Evolutionary conservation across 2,329 filamentous ascomycete species (phyloP).

Genomic region (Penicillium digitatum): DNA sequence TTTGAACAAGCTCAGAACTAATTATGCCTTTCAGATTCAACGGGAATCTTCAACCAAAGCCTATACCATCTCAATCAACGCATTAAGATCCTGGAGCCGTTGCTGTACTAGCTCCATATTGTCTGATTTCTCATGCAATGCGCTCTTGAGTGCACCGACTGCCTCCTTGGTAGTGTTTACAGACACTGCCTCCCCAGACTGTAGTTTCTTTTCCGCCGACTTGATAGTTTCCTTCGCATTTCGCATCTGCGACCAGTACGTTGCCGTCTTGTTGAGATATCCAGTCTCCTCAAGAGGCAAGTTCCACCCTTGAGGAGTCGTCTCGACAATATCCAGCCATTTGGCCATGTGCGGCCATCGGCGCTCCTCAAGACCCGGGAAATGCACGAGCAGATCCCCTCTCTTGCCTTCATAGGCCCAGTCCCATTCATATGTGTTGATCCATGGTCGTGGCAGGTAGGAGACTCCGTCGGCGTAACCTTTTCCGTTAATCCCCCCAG

Average conservation of each 20-base stretch:
- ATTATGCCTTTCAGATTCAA: not conserved
- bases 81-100: not conserved
- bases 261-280: constrained; percentile 15
- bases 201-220: not conserved
- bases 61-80: not conserved
- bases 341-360: constrained; percentile 26
- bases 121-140: not conserved
- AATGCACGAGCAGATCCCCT: constrained; percentile 32
- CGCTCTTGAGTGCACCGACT: not conserved
- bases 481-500: constrained; percentile 12
- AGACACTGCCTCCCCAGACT: not conserved
- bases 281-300: constrained; percentile 22
- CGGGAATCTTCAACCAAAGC: not conserved
- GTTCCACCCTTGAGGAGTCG: constrained; percentile 20
- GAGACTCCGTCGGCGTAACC: constrained; percentile 16
- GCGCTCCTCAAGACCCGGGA: constrained; percentile 26
- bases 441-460: constrained; percentile 26
- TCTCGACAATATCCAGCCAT: constrained; percentile 26
- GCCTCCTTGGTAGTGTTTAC: not conserved
- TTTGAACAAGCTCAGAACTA: not conserved
- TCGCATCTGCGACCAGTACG: constrained; percentile 21
- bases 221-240: constrained; percentile 1
- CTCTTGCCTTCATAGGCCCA: constrained; percentile 25
- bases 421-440: constrained; percentile 28
- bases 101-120: not conserved